phyloP scores from a whole-genome alignment of 345 rosid genomes.

The Melaleuca quinquenervia region DNA sequence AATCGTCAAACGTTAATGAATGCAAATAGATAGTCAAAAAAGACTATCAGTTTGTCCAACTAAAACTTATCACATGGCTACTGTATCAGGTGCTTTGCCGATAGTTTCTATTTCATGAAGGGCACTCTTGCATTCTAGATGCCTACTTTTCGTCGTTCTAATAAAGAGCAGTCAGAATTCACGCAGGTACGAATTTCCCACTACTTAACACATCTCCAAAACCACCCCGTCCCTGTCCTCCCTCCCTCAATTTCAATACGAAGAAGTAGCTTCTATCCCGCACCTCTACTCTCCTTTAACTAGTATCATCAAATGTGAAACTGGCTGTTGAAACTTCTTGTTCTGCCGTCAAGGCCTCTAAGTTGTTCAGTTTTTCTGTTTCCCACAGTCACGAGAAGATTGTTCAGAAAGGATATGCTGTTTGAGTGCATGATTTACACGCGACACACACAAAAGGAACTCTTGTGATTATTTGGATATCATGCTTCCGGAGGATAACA shows the following conservation, averaged over 20 bases:
- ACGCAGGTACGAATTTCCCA: background rate
- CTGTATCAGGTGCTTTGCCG: background rate
- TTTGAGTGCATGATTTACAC: background rate
- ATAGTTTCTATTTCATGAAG: background rate
- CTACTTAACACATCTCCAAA: background rate
- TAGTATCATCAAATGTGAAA: background rate
- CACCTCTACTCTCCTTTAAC: background rate
- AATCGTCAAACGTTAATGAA: background rate
- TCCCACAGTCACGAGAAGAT: background rate
- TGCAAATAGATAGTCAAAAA: background rate
- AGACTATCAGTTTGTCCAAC: background rate
- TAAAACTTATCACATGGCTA: background rate
- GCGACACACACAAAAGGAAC: background rate
- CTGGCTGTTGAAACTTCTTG: background rate
- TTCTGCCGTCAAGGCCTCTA: background rate
- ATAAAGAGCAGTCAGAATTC: background rate
- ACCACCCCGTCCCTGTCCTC: background rate
- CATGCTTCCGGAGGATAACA: background rate
- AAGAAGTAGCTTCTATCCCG: background rate
- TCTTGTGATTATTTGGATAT: background rate
- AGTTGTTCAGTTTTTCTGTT: background rate
- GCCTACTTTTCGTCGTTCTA: background rate
- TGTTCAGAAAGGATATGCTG: background rate
- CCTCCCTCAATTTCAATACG: background rate
- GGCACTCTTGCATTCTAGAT: background rate